Percentiles rank a stretch among this genome's conserved stretches.
Evolutionary conservation across 345 rosid genomes (phyloP).

Genomic region (Aethionema arabicum): DNA sequence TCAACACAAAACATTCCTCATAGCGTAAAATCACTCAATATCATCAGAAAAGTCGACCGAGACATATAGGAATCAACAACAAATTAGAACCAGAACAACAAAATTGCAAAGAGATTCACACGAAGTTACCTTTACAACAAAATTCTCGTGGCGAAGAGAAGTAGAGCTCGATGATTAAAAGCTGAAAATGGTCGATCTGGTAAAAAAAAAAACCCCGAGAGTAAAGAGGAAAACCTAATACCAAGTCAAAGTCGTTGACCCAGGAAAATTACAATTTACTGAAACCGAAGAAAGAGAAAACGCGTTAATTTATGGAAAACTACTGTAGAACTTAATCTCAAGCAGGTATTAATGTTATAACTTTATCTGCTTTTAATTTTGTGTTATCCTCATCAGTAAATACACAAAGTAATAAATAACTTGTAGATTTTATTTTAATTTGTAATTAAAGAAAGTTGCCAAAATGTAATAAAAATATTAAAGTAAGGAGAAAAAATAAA

Average conservation of each 20-base stretch:
- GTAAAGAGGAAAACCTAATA: constrained; percentile 3
- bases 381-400: too few species aligned
- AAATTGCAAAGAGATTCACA: constrained; percentile 1
- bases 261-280: neutral
- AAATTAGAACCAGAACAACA: neutral
- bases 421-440: too few species aligned
- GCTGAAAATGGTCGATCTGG: neutral
- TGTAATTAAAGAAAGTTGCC: too few species aligned
- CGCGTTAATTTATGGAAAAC: constrained; percentile 10
- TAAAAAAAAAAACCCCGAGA: neutral
- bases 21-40: neutral
- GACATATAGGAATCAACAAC: neutral
- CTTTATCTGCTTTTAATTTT: too few species aligned
- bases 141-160: neutral
- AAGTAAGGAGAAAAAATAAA: too few species aligned
- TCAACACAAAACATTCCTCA: neutral
- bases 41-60: neutral
- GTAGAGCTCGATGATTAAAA: constrained; percentile 13
- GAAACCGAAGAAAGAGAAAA: neutral
- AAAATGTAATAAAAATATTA: too few species aligned
- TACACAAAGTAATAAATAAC: too few species aligned
- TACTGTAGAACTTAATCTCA: neutral
- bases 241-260: constrained; percentile 20
- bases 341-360: neutral
- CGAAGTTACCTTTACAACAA: constrained; percentile 9